A percentile compares a stretch with the other conserved stretches of the same genome.
Conservation (phyloP, 2,329 filamentous ascomycete species). For the Blastomyces gilchristii region DNA sequence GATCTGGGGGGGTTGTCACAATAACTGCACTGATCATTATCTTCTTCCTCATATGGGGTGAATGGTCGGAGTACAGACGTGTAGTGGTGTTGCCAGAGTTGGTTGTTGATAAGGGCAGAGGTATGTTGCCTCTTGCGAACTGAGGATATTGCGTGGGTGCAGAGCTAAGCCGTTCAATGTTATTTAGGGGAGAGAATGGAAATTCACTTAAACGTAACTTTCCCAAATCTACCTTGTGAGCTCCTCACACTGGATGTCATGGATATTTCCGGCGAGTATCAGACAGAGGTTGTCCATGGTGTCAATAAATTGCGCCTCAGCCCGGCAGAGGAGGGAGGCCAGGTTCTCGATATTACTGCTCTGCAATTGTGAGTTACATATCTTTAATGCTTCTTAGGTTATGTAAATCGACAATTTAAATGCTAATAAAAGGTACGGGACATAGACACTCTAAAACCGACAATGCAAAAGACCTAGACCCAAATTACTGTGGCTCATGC, state of each 20-base stretch:
- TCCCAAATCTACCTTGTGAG: slow-evolving; percentile 88
- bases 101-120: slow-evolving; percentile 92
- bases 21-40: slow-evolving; percentile 83
- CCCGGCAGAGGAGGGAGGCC: slow-evolving; percentile 62
- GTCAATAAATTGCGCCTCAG: slow-evolving; percentile 80
- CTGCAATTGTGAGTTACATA: slow-evolving; percentile 52
- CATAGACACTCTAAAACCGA: slow-evolving; percentile 58
- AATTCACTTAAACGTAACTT: slow-evolving; percentile 94
- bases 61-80: slow-evolving; percentile 88
- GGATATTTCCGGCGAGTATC: slow-evolving; percentile 96
- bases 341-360: slow-evolving; percentile 59
- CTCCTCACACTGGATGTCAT: slow-evolving; percentile 95
- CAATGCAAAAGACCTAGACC: slow-evolving; percentile 67
- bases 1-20: slow-evolving; percentile 88
- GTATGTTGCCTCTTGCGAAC: slow-evolving; percentile 39
- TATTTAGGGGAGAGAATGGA: slow-evolving; percentile 86
- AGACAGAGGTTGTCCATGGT: slow-evolving; percentile 86
- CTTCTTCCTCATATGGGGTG: slow-evolving; percentile 79
- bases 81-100: slow-evolving; percentile 83
- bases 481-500: slow-evolving; percentile 85
- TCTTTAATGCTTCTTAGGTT: background rate
- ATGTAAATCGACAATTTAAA: background rate
- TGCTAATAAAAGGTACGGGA: slow-evolving; percentile 1
- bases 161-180: slow-evolving; percentile 8
- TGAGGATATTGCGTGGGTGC: background rate